Percentiles rank a stretch among this genome's conserved stretches.
Evolutionary conservation across 345 rosid species (phyloP).

Genomic region (Physaria fendleri): DNA sequence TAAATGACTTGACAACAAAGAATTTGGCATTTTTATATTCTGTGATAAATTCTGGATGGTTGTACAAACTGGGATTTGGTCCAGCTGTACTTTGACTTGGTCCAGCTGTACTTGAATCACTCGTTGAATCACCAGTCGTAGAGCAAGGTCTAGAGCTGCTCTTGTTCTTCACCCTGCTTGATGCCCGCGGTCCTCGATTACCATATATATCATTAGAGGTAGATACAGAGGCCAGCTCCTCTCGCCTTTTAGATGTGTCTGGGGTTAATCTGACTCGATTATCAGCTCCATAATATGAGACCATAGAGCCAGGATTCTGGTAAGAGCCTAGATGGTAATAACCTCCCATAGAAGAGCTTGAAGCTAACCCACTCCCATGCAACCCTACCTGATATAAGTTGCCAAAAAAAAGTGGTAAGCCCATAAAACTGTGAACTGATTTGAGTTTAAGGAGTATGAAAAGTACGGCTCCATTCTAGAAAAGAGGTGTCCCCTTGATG

Average conservation of each 20-base stretch:
- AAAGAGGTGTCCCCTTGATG: conserved; percentile 36
- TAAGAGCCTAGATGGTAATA: conserved; percentile 40
- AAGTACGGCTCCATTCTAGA: neutral
- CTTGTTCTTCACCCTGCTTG: conserved; percentile 43
- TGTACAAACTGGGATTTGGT: conserved; percentile 35
- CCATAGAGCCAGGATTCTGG: conserved; percentile 28
- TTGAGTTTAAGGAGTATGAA: neutral
- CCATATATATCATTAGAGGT: conserved; percentile 43
- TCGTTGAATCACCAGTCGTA: conserved; percentile 31
- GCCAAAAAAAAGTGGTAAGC: neutral
- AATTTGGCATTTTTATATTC: conserved; percentile 56
- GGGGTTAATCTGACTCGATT: conserved; percentile 30
- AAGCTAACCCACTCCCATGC: conserved; percentile 43
- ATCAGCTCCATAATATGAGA: conserved; percentile 35
- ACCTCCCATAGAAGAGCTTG: conserved; percentile 42
- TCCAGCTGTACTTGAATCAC: conserved; percentile 29
- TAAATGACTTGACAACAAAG: conserved; percentile 69
- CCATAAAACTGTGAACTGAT: neutral
- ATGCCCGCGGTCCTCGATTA: conserved; percentile 71
- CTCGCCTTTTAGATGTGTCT: conserved; percentile 55
- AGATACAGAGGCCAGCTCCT: conserved; percentile 38
- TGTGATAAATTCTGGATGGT: conserved; percentile 43
- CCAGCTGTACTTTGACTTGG: conserved; percentile 30
- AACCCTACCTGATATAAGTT: conserved; percentile 28
- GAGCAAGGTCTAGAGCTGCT: conserved; percentile 27